phyloP scores from a whole-genome alignment of 75 land plant genomes.

The Selaginella tamariscina region DNA sequence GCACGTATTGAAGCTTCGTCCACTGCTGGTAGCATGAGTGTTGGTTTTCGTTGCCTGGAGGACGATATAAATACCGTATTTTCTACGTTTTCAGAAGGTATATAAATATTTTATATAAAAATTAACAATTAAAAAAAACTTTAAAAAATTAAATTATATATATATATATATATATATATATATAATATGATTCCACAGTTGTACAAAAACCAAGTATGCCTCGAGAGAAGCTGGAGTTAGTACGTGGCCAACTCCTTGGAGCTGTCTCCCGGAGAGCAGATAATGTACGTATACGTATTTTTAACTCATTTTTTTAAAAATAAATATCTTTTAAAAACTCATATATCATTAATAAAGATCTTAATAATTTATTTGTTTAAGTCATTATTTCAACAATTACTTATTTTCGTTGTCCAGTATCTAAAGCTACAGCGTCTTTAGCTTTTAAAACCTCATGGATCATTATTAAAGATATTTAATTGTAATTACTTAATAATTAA shows the following conservation, averaged over 20 bases:
- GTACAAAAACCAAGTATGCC: not conserved
- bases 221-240: not conserved
- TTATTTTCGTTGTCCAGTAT: too few relatives aligned
- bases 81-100: not conserved
- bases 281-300: not conserved
- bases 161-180: too few relatives aligned
- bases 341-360: too few relatives aligned
- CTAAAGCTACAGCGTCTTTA: too few relatives aligned
- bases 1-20: not conserved
- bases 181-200: not conserved
- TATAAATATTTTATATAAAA: not conserved
- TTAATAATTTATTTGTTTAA: too few relatives aligned
- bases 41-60: not conserved
- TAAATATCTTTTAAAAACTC: too few relatives aligned
- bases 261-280: not conserved
- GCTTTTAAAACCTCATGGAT: too few relatives aligned
- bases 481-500: too few relatives aligned
- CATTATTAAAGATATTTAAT: too few relatives aligned
- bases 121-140: too few relatives aligned
- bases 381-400: too few relatives aligned
- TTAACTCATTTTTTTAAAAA: not conserved
- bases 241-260: not conserved
- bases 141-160: too few relatives aligned
- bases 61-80: not conserved
- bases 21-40: not conserved